Conservation (phyloP, 2,329 filamentous ascomycete genomes). For the Penicillium sp. region DNA sequence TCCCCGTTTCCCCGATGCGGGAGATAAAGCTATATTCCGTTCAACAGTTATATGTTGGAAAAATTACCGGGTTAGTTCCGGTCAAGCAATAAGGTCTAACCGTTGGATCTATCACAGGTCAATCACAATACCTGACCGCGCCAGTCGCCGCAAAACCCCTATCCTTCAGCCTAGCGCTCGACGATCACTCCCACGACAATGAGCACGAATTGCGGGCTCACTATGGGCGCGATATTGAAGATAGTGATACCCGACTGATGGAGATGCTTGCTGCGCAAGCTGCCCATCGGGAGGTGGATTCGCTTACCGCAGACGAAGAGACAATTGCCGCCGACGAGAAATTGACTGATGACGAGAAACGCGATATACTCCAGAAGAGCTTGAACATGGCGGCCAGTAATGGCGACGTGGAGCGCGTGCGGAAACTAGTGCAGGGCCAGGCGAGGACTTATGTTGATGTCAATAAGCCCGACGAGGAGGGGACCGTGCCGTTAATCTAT, state of each 20-base stretch:
- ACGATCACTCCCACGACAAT: constrained; percentile 73
- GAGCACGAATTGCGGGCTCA: constrained; percentile 41
- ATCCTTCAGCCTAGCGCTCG: constrained; percentile 78
- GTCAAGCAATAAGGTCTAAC: constrained; percentile 6
- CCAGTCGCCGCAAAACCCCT: constrained; percentile 81
- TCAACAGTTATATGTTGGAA: not conserved
- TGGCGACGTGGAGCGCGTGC: constrained; percentile 80
- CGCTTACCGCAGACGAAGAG: constrained; percentile 74
- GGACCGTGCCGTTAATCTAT: constrained; percentile 94
- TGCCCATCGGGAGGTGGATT: constrained; percentile 69
- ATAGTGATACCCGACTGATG: constrained; percentile 85
- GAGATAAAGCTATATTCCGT: not conserved
- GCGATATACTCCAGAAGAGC: constrained; percentile 75
- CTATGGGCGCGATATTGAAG: constrained; percentile 50
- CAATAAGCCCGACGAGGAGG: constrained; percentile 86
- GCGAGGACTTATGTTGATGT: constrained; percentile 76
- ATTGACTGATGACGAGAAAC: constrained; percentile 74
- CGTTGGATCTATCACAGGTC: constrained; percentile 56
- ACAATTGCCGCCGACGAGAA: constrained; percentile 72
- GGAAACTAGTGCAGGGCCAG: constrained; percentile 69
- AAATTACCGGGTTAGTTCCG: not conserved
- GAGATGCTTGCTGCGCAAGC: constrained; percentile 95
- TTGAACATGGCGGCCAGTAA: constrained; percentile 96
- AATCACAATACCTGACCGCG: constrained; percentile 90
- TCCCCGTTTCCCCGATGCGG: not conserved